A percentile compares a stretch with the other conserved stretches of the same genome.
Conservation (phyloP, 2,329 filamentous ascomycete species). For the Cladophialophora yegresii region DNA sequence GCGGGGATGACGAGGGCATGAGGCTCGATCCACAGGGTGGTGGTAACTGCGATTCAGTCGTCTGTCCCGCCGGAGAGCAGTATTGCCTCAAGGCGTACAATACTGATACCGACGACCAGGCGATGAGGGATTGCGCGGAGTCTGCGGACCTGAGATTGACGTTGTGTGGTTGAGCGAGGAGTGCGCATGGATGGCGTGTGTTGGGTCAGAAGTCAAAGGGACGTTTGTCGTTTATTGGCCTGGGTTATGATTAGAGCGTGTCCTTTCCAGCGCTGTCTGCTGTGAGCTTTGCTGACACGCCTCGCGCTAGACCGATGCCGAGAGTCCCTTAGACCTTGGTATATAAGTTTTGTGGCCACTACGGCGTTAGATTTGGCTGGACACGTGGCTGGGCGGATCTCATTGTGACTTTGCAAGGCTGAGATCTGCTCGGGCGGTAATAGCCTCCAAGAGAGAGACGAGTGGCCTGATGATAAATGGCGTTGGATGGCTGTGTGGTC, state of each 20-base stretch:
- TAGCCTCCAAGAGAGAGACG: background rate
- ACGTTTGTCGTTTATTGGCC: background rate
- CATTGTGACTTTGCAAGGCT: background rate
- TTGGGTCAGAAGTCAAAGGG: background rate
- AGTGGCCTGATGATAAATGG: background rate
- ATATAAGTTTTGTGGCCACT: background rate
- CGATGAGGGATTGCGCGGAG: conserved; percentile 24
- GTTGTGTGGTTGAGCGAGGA: conserved; percentile 21
- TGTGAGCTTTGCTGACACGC: background rate
- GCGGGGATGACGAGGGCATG: conserved; percentile 16
- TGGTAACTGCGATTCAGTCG: conserved; percentile 17
- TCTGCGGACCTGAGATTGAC: conserved; percentile 18
- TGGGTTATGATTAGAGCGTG: background rate
- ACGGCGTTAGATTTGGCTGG: background rate
- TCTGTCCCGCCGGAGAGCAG: conserved; percentile 19
- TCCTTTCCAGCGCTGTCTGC: background rate
- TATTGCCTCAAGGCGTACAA: conserved; percentile 24
- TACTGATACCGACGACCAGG: conserved; percentile 21
- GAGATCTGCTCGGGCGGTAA: background rate
- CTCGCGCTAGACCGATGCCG: background rate
- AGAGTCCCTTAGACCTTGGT: background rate
- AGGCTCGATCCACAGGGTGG: conserved; percentile 12
- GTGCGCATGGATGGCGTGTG: background rate
- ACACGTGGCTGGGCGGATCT: background rate
- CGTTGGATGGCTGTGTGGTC: background rate